These are phyloP conservation scores for Ajuga chamaepitys DNA, from an alignment of 257 asterid species.

Conservation along the genomic window DNA sequence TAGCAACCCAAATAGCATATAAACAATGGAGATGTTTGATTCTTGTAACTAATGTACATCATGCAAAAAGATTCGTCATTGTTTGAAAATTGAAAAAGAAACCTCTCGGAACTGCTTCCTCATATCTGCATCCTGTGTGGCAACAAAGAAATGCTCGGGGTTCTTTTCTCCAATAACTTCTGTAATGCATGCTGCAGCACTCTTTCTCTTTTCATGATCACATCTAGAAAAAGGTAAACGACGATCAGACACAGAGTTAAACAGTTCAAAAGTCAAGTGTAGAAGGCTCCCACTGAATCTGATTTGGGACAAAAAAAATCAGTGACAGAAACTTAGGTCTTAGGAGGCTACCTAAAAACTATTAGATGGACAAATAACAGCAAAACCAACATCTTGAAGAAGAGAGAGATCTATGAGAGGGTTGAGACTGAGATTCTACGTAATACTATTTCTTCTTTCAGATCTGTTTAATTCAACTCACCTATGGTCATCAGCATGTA, in stretches of 20 bases:
- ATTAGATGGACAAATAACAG: not conserved
- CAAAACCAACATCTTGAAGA: not conserved
- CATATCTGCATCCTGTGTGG: conserved; percentile 81
- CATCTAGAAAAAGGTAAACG: conserved; percentile 43
- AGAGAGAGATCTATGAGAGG: not conserved
- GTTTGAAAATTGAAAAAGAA: not conserved
- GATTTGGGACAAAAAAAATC: not conserved
- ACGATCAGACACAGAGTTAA: conserved; percentile 10
- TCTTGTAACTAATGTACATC: not conserved
- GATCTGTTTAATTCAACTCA: no score
- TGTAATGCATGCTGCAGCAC: conserved; percentile 59
- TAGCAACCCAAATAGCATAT: not conserved
- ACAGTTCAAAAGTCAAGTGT: not conserved
- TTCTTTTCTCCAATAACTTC: conserved; percentile 78
- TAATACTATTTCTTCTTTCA: no score
- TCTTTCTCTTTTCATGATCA: conserved; percentile 72
- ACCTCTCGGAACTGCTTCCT: conserved; percentile 77
- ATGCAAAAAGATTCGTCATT: not conserved
- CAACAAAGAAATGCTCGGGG: conserved; percentile 80
- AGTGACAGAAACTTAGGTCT: not conserved
- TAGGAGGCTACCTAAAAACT: not conserved
- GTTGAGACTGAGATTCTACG: not conserved
- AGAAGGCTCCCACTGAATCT: not conserved
- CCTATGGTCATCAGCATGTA: not conserved
- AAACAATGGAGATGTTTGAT: not conserved